These are phyloP conservation scores for Blakeslea trispora DNA, from an alignment of 371 early-diverging fungal genomes.

Conservation along the genomic window DNA sequence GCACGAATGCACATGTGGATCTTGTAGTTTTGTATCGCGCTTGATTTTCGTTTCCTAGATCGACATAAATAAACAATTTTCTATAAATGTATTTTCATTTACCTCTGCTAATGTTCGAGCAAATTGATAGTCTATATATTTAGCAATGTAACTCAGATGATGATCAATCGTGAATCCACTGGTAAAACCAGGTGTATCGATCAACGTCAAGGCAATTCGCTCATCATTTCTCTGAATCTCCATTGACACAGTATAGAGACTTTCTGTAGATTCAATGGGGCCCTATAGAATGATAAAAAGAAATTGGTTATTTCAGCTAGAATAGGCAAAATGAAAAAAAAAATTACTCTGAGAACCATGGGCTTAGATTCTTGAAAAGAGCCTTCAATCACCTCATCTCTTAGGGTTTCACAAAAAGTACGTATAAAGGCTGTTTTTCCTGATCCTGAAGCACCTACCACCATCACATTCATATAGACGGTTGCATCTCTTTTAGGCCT, in stretches of 20 bases:
- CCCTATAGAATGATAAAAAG: too few species aligned
- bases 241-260: conserved; percentile 50
- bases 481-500: conserved; percentile 38
- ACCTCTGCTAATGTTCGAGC: conserved; percentile 76
- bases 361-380: conserved; percentile 34
- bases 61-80: neutral
- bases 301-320: too few species aligned
- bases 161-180: conserved; percentile 45
- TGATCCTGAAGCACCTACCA: conserved; percentile 67
- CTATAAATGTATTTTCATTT: conserved; percentile 9
- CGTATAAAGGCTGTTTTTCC: conserved; percentile 85
- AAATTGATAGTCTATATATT: conserved; percentile 74
- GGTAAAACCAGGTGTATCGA: conserved; percentile 81
- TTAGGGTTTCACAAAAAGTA: conserved; percentile 67
- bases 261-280: conserved; percentile 40
- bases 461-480: conserved; percentile 65
- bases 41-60: conserved; percentile 67
- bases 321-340: too few species aligned
- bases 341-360: conserved; percentile 17
- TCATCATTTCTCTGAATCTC: conserved; percentile 79
- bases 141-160: conserved; percentile 50
- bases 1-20: conserved; percentile 93
- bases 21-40: conserved; percentile 73
- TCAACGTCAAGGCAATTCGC: conserved; percentile 75
- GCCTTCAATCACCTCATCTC: conserved; percentile 31